These are phyloP conservation scores for Rhododendron williamsianum DNA, from an alignment of 148 eudicot genomes.

Conservation along the genomic window DNA sequence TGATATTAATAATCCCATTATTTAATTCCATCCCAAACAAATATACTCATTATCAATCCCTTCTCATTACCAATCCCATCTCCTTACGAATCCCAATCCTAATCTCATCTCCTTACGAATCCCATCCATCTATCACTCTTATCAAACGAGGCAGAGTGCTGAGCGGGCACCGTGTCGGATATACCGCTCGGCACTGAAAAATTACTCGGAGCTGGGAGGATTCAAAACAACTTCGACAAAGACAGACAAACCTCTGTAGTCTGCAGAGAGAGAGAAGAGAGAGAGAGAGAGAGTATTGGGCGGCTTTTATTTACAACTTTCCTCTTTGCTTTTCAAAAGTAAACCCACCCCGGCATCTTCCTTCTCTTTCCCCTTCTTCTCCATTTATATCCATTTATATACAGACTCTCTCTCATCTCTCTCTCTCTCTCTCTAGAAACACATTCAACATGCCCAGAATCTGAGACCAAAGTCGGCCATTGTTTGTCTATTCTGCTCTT, in stretches of 20 bases:
- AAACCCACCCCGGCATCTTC: neutral
- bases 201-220: neutral
- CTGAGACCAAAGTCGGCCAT: conserved; percentile 21
- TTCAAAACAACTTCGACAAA: neutral
- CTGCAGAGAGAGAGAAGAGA: neutral
- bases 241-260: neutral
- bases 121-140: too few species aligned
- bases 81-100: too few species aligned
- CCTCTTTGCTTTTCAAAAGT: conserved; percentile 19
- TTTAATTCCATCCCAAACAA: too few species aligned
- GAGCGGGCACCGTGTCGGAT: accelerated
- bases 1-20: too few species aligned
- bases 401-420: conserved; percentile 20
- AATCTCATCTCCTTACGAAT: too few species aligned
- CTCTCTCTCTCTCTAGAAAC: conserved; percentile 11
- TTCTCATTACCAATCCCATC: too few species aligned
- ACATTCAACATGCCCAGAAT: conserved; percentile 11
- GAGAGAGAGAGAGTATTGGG: conserved; percentile 5
- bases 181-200: too few species aligned
- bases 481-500: neutral
- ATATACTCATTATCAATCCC: too few species aligned
- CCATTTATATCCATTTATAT: neutral
- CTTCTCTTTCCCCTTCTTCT: conserved; percentile 1
- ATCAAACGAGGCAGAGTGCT: too few species aligned
- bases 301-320: neutral